phyloP scores from a whole-genome alignment of 495 filamentous ascomycete species.

The Cladorrhinum samala region DNA sequence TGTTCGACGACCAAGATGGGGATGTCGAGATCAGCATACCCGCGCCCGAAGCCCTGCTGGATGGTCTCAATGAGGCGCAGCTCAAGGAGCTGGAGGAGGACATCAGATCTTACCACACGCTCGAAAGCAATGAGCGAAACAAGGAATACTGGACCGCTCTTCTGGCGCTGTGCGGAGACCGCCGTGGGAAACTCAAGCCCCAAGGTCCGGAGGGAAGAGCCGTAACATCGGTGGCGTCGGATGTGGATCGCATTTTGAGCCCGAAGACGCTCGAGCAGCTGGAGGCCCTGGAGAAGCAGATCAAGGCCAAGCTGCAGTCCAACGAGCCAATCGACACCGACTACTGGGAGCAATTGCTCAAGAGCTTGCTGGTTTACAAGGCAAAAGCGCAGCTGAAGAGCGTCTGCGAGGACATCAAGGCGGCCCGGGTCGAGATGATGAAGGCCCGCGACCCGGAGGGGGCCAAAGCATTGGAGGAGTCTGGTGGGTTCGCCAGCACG shows the following conservation, averaged over 20 bases:
- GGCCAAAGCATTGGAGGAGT: slow-evolving; percentile 47
- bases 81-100: slow-evolving; percentile 76
- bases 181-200: slow-evolving; percentile 59
- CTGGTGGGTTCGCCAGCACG: slow-evolving; percentile 20
- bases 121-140: slow-evolving; percentile 75
- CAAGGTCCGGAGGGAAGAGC: slow-evolving; percentile 60
- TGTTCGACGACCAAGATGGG: slow-evolving; percentile 75
- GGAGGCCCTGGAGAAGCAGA: slow-evolving; percentile 74
- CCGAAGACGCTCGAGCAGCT: slow-evolving; percentile 87
- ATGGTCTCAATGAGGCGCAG: slow-evolving; percentile 62
- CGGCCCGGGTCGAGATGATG: slow-evolving; percentile 62
- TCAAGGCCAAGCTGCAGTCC: slow-evolving; percentile 73
- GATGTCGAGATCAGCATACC: slow-evolving; percentile 69
- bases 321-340: slow-evolving; percentile 93
- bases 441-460: slow-evolving; percentile 64
- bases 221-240: slow-evolving; percentile 72
- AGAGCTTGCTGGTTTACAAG: slow-evolving; percentile 82
- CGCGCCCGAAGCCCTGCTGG: slow-evolving; percentile 76
- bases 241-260: slow-evolving; percentile 79
- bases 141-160: slow-evolving; percentile 89
- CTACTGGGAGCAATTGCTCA: slow-evolving; percentile 92
- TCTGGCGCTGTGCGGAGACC: slow-evolving; percentile 76
- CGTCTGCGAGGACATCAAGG: slow-evolving; percentile 72
- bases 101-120: slow-evolving; percentile 73
- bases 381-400: slow-evolving; percentile 79